A percentile compares a stretch with the other conserved stretches of the same genome.
phyloP scores from a whole-genome alignment of 345 rosid genomes.

The Eucalyptus erythrocorys region DNA sequence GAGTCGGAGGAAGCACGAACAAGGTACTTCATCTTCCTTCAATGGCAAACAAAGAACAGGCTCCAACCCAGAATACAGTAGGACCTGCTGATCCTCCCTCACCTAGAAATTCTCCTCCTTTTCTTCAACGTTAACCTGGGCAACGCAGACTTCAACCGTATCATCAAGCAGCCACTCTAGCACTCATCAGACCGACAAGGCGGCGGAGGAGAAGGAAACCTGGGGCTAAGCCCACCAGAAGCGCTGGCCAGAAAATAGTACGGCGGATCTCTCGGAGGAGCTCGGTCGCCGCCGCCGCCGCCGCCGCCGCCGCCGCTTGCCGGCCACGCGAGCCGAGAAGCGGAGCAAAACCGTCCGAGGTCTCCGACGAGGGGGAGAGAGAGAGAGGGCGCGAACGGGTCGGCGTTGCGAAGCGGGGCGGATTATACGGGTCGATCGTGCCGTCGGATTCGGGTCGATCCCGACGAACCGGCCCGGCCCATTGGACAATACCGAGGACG shows the following conservation, averaged over 20 bases:
- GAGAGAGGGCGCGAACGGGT: background rate
- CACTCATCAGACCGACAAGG: background rate
- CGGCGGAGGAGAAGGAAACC: background rate
- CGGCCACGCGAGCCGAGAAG: background rate
- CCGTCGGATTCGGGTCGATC: background rate
- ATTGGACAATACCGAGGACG: background rate
- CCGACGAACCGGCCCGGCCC: background rate
- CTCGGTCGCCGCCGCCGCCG: background rate
- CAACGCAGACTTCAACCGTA: background rate
- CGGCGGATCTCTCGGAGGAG: background rate
- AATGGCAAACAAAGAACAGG: background rate
- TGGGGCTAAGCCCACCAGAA: background rate
- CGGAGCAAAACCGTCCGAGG: background rate
- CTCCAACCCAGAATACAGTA: background rate
- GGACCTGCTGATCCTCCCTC: background rate
- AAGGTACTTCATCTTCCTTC: background rate
- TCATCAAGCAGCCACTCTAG: background rate
- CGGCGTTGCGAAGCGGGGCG: background rate
- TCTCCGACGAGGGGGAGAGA: background rate
- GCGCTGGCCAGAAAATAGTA: background rate
- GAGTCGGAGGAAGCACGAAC: background rate
- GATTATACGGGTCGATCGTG: background rate
- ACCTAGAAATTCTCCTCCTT: background rate
- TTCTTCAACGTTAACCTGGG: background rate
- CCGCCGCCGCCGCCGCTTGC: no score